Evolutionary conservation across 169 alveolate species (phyloP).

Genomic region (Pseudocohnilembus persalinus): DNA sequence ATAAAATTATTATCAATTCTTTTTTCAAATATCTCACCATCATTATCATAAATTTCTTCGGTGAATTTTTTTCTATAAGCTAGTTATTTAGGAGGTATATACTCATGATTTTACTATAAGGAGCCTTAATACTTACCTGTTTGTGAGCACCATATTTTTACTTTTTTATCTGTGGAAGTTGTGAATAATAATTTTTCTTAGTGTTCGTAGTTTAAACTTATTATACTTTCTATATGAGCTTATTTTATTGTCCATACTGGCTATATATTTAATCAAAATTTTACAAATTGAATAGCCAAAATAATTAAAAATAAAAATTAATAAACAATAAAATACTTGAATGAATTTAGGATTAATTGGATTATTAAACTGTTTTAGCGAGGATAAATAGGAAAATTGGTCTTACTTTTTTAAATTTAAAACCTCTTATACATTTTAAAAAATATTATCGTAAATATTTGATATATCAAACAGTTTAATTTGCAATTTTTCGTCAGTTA

Average conservation of each 20-base stretch:
- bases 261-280: no score
- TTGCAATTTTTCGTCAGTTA: background rate
- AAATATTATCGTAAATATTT: background rate
- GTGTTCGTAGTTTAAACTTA: no score
- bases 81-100: background rate
- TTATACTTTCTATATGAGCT: background rate
- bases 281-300: no score
- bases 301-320: no score
- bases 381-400: no score
- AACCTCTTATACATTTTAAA: background rate
- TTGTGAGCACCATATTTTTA: background rate
- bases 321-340: no score
- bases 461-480: background rate
- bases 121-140: background rate
- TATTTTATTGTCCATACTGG: no score
- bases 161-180: background rate
- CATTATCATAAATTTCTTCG: background rate
- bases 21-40: background rate
- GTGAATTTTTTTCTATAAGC: background rate
- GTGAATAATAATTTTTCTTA: background rate
- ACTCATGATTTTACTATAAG: background rate
- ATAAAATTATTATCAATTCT: background rate
- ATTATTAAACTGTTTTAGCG: no score
- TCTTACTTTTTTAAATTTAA: background rate
- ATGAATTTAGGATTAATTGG: no score